Conservation (phyloP, 2,329 filamentous ascomycete genomes). For the Xylariales sp. region DNA sequence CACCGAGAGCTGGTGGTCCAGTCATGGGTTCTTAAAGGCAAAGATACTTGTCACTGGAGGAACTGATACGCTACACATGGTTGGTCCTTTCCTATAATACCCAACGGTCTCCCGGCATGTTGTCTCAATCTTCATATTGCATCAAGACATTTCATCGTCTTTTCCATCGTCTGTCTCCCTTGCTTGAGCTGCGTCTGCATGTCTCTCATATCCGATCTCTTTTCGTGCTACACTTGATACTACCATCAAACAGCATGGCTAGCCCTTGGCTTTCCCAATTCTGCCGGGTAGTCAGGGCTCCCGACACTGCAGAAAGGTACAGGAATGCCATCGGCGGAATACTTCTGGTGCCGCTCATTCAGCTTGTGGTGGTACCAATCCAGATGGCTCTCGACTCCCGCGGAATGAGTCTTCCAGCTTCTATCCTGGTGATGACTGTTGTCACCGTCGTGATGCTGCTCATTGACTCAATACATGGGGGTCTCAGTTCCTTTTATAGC, state of each 20-base stretch:
- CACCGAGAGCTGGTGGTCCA: slow-evolving; percentile 10
- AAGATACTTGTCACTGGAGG: background rate
- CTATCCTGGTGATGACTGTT: slow-evolving; percentile 25
- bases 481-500: slow-evolving; percentile 17
- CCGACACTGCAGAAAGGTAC: slow-evolving; percentile 18
- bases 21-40: slow-evolving; percentile 8
- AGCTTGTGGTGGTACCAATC: slow-evolving; percentile 22
- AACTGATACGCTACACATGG: slow-evolving; percentile 14
- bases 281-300: slow-evolving; percentile 19
- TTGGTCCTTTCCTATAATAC: slow-evolving; percentile 10
- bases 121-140: slow-evolving; percentile 17
- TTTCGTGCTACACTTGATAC: slow-evolving; percentile 15
- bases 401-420: slow-evolving; percentile 25
- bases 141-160: slow-evolving; percentile 17
- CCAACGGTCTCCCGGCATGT: slow-evolving; percentile 6
- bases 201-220: slow-evolving; percentile 16
- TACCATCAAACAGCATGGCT: no score
- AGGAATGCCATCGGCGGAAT: slow-evolving; percentile 22
- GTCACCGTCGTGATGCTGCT: slow-evolving; percentile 17
- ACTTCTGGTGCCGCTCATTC: slow-evolving; percentile 17
- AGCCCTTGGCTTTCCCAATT: slow-evolving; percentile 23
- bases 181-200: slow-evolving; percentile 12
- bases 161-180: slow-evolving; percentile 4
- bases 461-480: slow-evolving; percentile 16
- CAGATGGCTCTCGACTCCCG: slow-evolving; percentile 21